These are phyloP conservation scores for Colletotrichum lentis DNA, from an alignment of 2,329 filamentous ascomycete genomes.

Conservation along the genomic window DNA sequence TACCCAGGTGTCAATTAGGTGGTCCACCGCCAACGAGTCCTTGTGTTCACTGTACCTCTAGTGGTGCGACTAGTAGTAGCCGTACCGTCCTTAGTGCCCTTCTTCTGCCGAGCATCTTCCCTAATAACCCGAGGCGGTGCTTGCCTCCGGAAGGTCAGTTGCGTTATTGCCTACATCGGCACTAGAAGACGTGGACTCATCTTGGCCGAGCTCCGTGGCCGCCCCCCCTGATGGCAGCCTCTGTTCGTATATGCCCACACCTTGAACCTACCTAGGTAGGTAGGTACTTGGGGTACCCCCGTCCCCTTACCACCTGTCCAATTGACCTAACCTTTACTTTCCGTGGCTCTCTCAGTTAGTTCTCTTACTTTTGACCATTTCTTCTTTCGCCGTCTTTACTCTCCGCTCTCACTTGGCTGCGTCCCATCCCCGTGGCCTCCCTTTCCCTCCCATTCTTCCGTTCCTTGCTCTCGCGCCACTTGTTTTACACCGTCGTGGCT, in stretches of 20 bases:
- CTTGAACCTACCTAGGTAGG: no score
- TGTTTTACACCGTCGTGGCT: background rate
- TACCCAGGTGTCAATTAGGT: no score
- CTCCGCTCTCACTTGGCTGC: conserved; percentile 4
- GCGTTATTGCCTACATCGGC: no score
- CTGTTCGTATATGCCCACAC: background rate
- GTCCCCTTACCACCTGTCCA: conserved; percentile 21
- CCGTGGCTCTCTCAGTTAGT: background rate
- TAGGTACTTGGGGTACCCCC: no score
- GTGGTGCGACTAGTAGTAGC: background rate
- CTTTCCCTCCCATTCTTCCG: conserved; percentile 16
- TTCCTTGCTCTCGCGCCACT: conserved; percentile 13
- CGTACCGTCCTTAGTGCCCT: background rate
- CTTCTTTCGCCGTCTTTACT: conserved; percentile 10
- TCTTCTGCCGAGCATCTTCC: background rate
- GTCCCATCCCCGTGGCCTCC: conserved; percentile 12
- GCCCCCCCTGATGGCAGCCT: conserved; percentile 23
- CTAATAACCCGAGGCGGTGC: conserved; percentile 1
- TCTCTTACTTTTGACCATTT: conserved; percentile 23
- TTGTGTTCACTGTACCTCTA: no score
- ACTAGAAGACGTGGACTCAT: background rate
- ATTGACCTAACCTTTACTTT: conserved; percentile 1
- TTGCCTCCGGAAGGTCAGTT: no score
- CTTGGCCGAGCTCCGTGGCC: conserved; percentile 22
- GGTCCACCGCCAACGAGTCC: background rate